phyloP scores from a whole-genome alignment of 2,329 filamentous ascomycete genomes.

The Ustilaginoidea virens region DNA sequence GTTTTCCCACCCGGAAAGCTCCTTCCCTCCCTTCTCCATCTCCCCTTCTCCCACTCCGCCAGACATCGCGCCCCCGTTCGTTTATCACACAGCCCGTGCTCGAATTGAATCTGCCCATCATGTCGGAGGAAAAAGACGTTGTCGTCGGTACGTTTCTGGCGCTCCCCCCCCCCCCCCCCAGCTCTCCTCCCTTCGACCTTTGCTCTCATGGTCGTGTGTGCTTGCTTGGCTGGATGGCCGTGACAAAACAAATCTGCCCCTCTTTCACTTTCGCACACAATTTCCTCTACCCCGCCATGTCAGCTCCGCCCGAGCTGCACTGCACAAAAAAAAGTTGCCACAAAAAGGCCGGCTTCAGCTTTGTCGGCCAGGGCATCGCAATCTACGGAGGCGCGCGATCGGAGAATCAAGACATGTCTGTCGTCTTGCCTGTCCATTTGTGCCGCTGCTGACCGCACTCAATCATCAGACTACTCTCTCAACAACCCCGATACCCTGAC shows the following conservation, averaged over 20 bases:
- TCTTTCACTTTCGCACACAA: conserved; percentile 8
- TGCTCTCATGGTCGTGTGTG: too few species aligned
- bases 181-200: too few species aligned
- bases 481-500: conserved; percentile 89
- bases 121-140: conserved; percentile 29
- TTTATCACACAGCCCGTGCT: neutral
- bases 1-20: conserved; percentile 4
- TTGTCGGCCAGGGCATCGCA: too few species aligned
- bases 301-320: too few species aligned
- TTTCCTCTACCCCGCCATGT: conserved; percentile 6
- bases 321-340: too few species aligned
- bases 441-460: conserved; percentile 2
- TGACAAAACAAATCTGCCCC: conserved; percentile 9
- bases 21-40: conserved; percentile 2
- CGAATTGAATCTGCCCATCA: conserved; percentile 15
- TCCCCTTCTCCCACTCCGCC: conserved; percentile 1
- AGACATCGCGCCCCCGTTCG: conserved; percentile 1
- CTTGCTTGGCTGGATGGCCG: neutral
- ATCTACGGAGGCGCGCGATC: too few species aligned
- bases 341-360: too few species aligned
- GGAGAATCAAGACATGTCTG: too few species aligned
- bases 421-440: neutral
- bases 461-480: conserved; percentile 81
- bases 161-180: too few species aligned
- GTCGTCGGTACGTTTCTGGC: too few species aligned